A percentile compares a stretch with the other conserved stretches of the same genome.
These are phyloP conservation scores for Dipodascus albidus DNA, from an alignment of 805 yeast species.

Conservation along the genomic window DNA sequence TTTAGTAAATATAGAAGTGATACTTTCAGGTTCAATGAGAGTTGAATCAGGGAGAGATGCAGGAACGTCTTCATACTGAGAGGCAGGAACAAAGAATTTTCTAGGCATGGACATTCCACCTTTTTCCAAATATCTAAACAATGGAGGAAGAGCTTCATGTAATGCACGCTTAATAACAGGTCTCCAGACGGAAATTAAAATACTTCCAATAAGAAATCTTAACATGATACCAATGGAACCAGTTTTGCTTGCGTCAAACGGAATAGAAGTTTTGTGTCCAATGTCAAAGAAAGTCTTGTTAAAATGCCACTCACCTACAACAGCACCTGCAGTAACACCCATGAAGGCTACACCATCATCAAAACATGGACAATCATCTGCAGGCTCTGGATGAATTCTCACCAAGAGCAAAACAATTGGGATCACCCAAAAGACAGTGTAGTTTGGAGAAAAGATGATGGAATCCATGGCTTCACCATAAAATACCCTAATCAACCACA, in stretches of 20 bases:
- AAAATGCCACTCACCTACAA: conserved; percentile 44
- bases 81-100: conserved; percentile 27
- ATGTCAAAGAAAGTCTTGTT: conserved; percentile 15
- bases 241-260: conserved; percentile 9
- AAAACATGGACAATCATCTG: conserved; percentile 92
- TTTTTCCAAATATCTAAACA: conserved; percentile 33
- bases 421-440: conserved; percentile 9
- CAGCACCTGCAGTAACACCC: conserved; percentile 76
- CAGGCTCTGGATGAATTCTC: conserved; percentile 68
- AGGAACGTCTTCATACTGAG: conserved; percentile 26
- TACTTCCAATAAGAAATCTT: conserved; percentile 53
- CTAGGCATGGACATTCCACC: conserved; percentile 31
- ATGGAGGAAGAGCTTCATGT: conserved; percentile 44
- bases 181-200: conserved; percentile 62
- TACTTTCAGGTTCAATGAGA: conserved; percentile 21
- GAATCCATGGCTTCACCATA: conserved; percentile 37
- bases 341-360: conserved; percentile 91
- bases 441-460: conserved; percentile 13
- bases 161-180: conserved; percentile 56
- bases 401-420: conserved; percentile 36
- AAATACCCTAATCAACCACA: conserved; percentile 37
- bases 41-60: conserved; percentile 25
- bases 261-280: conserved; percentile 8
- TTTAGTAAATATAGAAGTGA: conserved; percentile 20
- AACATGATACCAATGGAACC: conserved; percentile 25